Conservation (phyloP, 129 eudicot species). For the Tagetes patula region DNA sequence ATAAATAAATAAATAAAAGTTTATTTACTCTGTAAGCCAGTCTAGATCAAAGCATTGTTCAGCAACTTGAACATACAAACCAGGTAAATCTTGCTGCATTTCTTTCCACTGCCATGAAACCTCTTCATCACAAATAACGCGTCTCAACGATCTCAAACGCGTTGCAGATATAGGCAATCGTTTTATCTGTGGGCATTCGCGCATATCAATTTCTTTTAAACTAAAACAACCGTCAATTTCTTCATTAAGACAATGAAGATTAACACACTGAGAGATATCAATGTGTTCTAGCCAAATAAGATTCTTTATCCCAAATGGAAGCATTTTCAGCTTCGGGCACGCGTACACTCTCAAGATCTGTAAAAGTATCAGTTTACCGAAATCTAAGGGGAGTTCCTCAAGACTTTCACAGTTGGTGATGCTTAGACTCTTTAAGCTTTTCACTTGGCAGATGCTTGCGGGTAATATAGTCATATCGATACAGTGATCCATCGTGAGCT, state of each 20-base stretch:
- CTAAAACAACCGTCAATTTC: conserved; percentile 57
- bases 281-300: conserved; percentile 58
- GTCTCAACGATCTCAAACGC: conserved; percentile 40
- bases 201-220: conserved; percentile 87
- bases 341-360: conserved; percentile 66
- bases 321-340: conserved; percentile 63
- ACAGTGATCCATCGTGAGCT: conserved; percentile 90
- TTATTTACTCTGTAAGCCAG: conserved; percentile 59
- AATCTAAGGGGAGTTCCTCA: conserved; percentile 59
- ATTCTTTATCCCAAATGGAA: conserved; percentile 58
- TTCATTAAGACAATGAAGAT: conserved; percentile 59
- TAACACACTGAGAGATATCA: conserved; percentile 77
- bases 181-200: conserved; percentile 59
- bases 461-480: conserved; percentile 57
- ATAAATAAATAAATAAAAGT: neutral
- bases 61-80: conserved; percentile 60
- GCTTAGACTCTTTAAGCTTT: conserved; percentile 52
- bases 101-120: conserved; percentile 66
- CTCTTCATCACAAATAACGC: conserved; percentile 85
- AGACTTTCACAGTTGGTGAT: conserved; percentile 83
- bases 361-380: conserved; percentile 48
- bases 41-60: conserved; percentile 67
- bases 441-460: conserved; percentile 54
- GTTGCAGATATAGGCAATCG: conserved; percentile 50
- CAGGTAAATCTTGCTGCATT: conserved; percentile 44